Base-by-base conservation (phyloP, 371 early-diverging fungal genomes). In the Rhizopus sp. region DNA sequence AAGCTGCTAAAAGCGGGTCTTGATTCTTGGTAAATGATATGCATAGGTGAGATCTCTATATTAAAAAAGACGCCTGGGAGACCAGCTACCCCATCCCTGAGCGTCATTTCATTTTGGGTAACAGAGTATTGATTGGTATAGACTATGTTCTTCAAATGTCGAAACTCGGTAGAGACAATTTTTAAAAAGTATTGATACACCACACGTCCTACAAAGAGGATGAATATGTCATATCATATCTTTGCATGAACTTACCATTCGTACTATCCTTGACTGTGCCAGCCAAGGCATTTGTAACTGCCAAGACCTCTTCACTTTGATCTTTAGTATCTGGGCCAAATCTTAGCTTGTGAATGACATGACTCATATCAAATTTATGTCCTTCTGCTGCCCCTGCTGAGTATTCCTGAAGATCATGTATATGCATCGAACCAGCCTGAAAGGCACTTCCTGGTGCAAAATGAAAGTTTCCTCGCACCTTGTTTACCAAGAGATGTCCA, bases 11-110 rank as follows among this genome's bases (percentile, higher is more conserved):
- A 89, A 13, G 97, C 92, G 59, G 88, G 84, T 50, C 85, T 82
- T 50, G 84, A 80, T 75, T 98, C 93, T 5, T 77, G 82, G 64
- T 94, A 93, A 35, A 87, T 89, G 51, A 98, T 92, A 35, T 90
- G 75, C 96, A 98, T 95, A 0, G 98, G 97, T 10, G 97, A 97
- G 50, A 98, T 98, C 34, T 98, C 97, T 78, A 87, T 91, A 68
- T 93, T 88, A 72, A 98, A 93, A 65, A 94, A 96, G 17, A 97
- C 87, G 31, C 98, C 96, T n/a, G 66, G 66, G n/a, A 64, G 31
- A 7, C 66, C 66, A 12, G 42, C 34, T 4, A 12, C 16, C 2
- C 68, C 53, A n/a, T 70, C 70, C 12, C 50, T 63, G 23, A 70
- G 35, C 54, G 48, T 57, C 53, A 78, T 72, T 63, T 88, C 85